Evolutionary conservation across 2,329 filamentous ascomycete species (phyloP).

Genomic region (Pseudogymnoascus sp.): DNA sequence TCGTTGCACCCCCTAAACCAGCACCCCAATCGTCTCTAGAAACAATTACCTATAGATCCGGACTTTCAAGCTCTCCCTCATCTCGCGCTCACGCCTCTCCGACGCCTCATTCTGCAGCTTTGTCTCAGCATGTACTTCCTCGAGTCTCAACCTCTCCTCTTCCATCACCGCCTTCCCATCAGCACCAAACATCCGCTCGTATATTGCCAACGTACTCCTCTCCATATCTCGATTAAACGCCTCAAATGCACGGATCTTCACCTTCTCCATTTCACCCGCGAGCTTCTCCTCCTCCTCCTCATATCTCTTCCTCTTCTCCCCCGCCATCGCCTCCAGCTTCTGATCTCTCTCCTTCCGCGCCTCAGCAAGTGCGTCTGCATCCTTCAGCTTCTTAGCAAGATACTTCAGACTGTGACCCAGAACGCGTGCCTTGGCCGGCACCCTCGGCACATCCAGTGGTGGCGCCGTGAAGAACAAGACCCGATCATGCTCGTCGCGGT

Average conservation of each 20-base stretch:
- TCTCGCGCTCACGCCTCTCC: not conserved
- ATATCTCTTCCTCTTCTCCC: conserved; percentile 30
- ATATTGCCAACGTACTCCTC: conserved; percentile 22
- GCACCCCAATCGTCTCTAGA: not conserved
- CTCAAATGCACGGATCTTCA: conserved; percentile 22
- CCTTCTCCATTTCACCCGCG: conserved; percentile 19
- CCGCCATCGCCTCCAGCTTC: conserved; percentile 23
- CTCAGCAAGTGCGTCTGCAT: not conserved
- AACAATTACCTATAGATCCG: not conserved
- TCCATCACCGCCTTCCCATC: conserved; percentile 20
- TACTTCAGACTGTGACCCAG: conserved; percentile 42
- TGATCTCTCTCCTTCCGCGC: conserved; percentile 23
- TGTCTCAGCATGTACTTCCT: not conserved
- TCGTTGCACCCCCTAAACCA: not conserved
- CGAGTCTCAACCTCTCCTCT: conserved; percentile 11
- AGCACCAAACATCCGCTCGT: conserved; percentile 23
- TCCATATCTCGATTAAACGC: conserved; percentile 20
- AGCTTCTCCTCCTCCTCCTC: conserved; percentile 24
- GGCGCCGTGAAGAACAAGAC: conserved; percentile 61
- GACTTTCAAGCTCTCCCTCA: not conserved
- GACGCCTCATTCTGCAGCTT: not conserved
- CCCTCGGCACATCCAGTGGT: conserved; percentile 40
- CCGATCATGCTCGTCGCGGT: conserved; percentile 54
- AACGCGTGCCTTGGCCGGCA: conserved; percentile 21
- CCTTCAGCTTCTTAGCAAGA: conserved; percentile 35